A percentile compares a stretch with the other conserved stretches of the same genome.
phyloP scores from a whole-genome alignment of 2,329 filamentous ascomycete species.

The Fusarium pilosicola region DNA sequence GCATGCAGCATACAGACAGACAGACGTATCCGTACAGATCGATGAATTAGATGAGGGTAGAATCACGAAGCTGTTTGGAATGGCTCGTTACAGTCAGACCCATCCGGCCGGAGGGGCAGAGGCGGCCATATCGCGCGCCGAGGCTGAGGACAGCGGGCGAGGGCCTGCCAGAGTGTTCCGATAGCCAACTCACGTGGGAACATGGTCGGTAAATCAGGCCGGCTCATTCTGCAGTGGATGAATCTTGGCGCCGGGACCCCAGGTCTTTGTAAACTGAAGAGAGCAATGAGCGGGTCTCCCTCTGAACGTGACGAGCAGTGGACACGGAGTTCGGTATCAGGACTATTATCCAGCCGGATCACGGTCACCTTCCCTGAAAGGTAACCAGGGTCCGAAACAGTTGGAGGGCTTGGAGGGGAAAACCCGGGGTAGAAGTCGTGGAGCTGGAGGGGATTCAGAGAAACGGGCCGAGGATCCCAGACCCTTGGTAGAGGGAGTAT shows the following conservation, averaged over 20 bases:
- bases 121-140: conserved; percentile 5
- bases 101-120: conserved; percentile 13
- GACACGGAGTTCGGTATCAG: neutral
- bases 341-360: conserved; percentile 15
- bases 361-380: conserved; percentile 33
- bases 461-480: conserved; percentile 43
- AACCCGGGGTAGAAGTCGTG: conserved; percentile 40
- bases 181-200: conserved; percentile 20
- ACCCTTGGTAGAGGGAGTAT: conserved; percentile 28
- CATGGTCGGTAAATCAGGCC: conserved; percentile 18
- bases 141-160: conserved; percentile 4
- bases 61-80: conserved; percentile 10
- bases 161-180: conserved; percentile 21
- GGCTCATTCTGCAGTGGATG: conserved; percentile 19
- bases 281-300: neutral
- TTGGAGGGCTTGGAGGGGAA: conserved; percentile 39
- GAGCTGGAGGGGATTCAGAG: conserved; percentile 34
- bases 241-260: conserved; percentile 19
- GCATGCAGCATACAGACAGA: neutral
- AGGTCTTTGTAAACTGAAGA: neutral
- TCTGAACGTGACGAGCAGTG: neutral
- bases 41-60: neutral
- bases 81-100: conserved; percentile 3
- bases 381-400: conserved; percentile 26
- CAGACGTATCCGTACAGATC: neutral